Base-by-base conservation (phyloP, 1,284 basidiomycete genomes). In the Anthracocystis panici-leucophaei region DNA sequence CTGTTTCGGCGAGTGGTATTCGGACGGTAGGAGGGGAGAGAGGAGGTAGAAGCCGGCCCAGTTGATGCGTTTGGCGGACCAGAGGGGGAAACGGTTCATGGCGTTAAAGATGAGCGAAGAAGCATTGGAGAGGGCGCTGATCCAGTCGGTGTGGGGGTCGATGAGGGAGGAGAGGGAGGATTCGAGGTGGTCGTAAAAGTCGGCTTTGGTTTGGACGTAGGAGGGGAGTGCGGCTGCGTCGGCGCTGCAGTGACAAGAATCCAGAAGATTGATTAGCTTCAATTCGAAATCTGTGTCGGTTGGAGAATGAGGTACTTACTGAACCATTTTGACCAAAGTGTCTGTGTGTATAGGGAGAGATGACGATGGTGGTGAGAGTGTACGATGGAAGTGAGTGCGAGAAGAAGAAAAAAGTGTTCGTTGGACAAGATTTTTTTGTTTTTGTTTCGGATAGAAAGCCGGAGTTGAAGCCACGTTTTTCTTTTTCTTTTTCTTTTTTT, bases 151-250 rank as follows among this genome's bases (percentile, higher is more conserved):
- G 33, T 66, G 63, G 0, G 75, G 78, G 18, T 75, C 78, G 33
- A 86, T 78, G 25, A 87, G 79, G 7, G 72, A 73, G 0, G 57
- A 25, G 16, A 86, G 65, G 5, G 81, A 81, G 3, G 66, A 41
- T 23, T 71, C 62, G 31, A 86, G 75, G 61, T 87, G 86, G 49
- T 77, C 77, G 75, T 87, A 87, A 50, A 87, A 85, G 16, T 74
- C 78, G n/a, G 65, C 46, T 57, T 85, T 85, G 50, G 74, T 64
- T 11, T 57, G 38, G 44, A 85, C 61, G 50, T 73, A 57, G 33
- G 65, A 42, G 90, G 94, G 93, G 90, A 93, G 74, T 90, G 92
- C 71, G 91, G 95, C 79, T 92, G 93, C 81, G 49, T 85, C 83
- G 27, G 83, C 83, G 70, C 74, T 79, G 31, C 42, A 27, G 8